Base-by-base conservation (phyloP, 1,284 basidiomycete genomes). In the Sanghuangporus weigelae region DNA sequence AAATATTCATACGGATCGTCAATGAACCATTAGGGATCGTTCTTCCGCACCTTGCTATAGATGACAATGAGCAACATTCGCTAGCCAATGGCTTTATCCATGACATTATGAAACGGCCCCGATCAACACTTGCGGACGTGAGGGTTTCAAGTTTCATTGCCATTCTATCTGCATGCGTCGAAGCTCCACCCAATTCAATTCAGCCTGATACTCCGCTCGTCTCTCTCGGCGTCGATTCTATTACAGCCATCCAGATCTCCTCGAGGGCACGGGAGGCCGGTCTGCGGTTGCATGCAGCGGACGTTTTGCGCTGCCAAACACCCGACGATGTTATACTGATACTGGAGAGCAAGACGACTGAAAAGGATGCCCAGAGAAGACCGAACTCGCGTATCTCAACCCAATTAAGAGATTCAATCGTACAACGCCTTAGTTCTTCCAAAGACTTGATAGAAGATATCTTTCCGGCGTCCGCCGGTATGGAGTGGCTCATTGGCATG, bases 171-270 rank as follows among this genome's bases (percentile, higher is more conserved):
- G 60, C 67, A 12, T 67, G 72, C 12, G 65, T 69, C 1, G 68
- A 69, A 26, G 67, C 69, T 5, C 61, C 73, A 8, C 36, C 59
- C 6, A 67, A 71, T 0, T 66, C 66, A 39, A 67, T 81, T 14
- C 66, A 69, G 23, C 66, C 71, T 7, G 62, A 68, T 8, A 79
- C 78, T 5, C 71, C 74, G 1, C 73, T 81, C 11, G 72, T 73
- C 11, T 72, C 79, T 6, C 69, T 83, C 6, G 81, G 81, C 8
- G 73, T 83, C n/a, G 81, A 83, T 67, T 83, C 82, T 1, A 83
- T 83, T 60, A 79, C 78, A 35, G 79, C 82, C 19, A 80, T 83
- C 50, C 78, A 78, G 63, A 72, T 83, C 19, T 74, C 76, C 7
- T 73, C 78, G 23, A 76, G 73, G 58, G 76, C 74, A 61, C 75